A percentile compares a stretch with the other conserved stretches of the same genome.
Evolutionary conservation across 768 basidiomycete species (phyloP).

Genomic region (Pulveroboletus sp.): DNA sequence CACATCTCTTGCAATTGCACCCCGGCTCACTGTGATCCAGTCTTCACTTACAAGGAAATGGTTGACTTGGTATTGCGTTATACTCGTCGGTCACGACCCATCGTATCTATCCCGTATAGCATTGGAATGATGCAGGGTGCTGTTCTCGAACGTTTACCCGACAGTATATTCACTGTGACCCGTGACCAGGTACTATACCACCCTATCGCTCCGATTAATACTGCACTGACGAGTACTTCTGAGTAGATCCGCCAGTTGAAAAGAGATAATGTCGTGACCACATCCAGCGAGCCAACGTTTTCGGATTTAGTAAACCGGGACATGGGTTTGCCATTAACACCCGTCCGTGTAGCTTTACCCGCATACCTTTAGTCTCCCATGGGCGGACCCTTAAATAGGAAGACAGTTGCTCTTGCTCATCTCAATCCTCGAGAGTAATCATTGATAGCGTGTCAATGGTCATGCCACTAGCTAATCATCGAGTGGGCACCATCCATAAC

Average conservation of each 20-base stretch:
- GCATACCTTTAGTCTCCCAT: no score
- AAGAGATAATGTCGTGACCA: conserved; percentile 51
- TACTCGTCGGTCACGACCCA: conserved; percentile 48
- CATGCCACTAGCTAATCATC: background rate
- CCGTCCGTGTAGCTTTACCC: conserved; percentile 52
- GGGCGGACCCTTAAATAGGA: no score
- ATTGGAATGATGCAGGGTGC: conserved; percentile 63
- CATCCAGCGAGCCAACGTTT: conserved; percentile 26
- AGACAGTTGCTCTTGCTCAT: no score
- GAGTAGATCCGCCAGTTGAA: conserved; percentile 60
- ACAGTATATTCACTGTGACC: conserved; percentile 65
- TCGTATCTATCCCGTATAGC: conserved; percentile 61
- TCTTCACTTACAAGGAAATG: conserved; percentile 62
- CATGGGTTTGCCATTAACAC: conserved; percentile 38
- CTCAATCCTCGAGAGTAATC: background rate
- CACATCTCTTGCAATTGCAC: conserved; percentile 29
- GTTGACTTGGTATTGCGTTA: conserved; percentile 61
- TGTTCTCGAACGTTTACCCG: conserved; percentile 59
- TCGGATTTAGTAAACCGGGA: conserved; percentile 37
- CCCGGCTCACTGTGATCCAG: conserved; percentile 38
- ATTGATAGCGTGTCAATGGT: no score
- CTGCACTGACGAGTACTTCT: background rate
- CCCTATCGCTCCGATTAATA: background rate
- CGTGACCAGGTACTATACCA: conserved; percentile 51
- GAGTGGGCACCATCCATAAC: background rate